Conservation (phyloP, 495 filamentous ascomycete genomes). For the Neurospora tetraspora region DNA sequence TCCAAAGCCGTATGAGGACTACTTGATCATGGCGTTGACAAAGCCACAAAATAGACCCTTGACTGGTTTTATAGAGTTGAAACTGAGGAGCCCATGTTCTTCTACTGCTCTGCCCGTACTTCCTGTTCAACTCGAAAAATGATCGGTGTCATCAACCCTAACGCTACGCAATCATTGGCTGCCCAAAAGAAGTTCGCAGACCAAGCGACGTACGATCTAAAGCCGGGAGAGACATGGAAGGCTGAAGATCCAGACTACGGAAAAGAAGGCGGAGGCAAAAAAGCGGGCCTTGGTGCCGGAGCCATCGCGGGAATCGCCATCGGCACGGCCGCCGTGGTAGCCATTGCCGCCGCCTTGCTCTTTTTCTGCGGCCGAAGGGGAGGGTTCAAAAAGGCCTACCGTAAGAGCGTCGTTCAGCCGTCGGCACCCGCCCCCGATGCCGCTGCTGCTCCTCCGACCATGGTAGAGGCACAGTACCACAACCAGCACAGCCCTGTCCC, state of each 20-base stretch:
- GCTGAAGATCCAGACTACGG: too few species aligned
- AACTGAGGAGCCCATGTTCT: conserved; percentile 38
- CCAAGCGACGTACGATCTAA: conserved; percentile 21
- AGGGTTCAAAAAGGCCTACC: conserved; percentile 23
- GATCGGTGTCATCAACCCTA: conserved; percentile 43
- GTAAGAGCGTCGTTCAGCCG: conserved; percentile 4
- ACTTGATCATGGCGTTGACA: neutral
- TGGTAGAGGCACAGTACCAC: conserved; percentile 15
- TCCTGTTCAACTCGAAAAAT: conserved; percentile 33
- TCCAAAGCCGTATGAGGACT: neutral
- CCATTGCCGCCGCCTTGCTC: conserved; percentile 26
- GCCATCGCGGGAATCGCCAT: conserved; percentile 42
- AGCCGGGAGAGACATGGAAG: conserved; percentile 25
- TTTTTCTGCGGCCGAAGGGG: conserved; percentile 34
- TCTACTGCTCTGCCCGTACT: conserved; percentile 45
- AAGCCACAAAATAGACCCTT: conserved; percentile 17
- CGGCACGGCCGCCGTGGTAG: conserved; percentile 28
- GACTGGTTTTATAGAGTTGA: too few species aligned
- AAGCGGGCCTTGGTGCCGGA: conserved; percentile 18
- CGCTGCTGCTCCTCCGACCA: conserved; percentile 4
- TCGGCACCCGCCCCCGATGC: neutral
- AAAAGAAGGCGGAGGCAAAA: too few species aligned
- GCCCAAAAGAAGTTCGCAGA: conserved; percentile 18
- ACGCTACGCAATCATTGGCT: conserved; percentile 18
- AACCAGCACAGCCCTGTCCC: neutral